phyloP scores from a whole-genome alignment of 2,329 filamentous ascomycete species.

The Ceratocystiopsis minuta region DNA sequence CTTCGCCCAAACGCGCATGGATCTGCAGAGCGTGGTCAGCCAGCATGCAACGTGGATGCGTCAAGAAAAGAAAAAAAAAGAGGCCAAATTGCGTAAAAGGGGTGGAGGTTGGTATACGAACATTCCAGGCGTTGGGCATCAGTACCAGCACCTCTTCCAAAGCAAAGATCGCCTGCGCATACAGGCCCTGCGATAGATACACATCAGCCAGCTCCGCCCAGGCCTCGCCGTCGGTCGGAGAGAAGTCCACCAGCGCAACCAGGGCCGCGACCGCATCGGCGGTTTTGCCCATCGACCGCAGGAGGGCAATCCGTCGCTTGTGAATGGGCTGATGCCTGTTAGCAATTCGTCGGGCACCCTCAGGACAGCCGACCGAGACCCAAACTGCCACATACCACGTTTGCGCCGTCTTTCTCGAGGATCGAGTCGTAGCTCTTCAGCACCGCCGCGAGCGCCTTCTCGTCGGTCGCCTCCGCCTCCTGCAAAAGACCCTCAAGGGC shows the following conservation, averaged over 20 bases:
- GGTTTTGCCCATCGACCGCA: slow-evolving; percentile 53
- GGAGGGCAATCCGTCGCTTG: slow-evolving; percentile 66
- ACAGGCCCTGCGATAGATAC: slow-evolving; percentile 63
- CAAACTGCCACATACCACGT: slow-evolving; percentile 48
- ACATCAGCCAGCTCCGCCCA: slow-evolving; percentile 86
- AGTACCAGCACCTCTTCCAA: slow-evolving; percentile 80
- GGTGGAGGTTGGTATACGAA: slow-evolving; percentile 32
- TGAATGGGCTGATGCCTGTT: slow-evolving; percentile 45
- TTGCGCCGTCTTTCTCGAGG: slow-evolving; percentile 54
- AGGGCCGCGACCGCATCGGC: slow-evolving; percentile 59
- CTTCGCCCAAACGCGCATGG: slow-evolving; percentile 72
- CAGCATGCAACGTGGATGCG: background rate
- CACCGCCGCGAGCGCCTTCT: slow-evolving; percentile 47
- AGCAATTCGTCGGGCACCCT: background rate
- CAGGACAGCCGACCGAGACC: too few species aligned
- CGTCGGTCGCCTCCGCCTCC: slow-evolving; percentile 56
- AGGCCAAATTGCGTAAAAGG: background rate
- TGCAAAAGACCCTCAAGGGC: slow-evolving; percentile 67
- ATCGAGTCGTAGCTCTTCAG: slow-evolving; percentile 63
- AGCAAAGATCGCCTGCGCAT: slow-evolving; percentile 68
- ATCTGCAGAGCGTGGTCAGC: slow-evolving; percentile 30
- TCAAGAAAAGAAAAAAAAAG: background rate
- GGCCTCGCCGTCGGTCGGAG: slow-evolving; percentile 77
- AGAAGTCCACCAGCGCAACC: slow-evolving; percentile 58
- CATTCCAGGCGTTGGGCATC: slow-evolving; percentile 88